A percentile compares a stretch with the other conserved stretches of the same genome.
Evolutionary conservation across 2,329 filamentous ascomycete species (phyloP).

Genomic region (Cladophialophora carrionii): DNA sequence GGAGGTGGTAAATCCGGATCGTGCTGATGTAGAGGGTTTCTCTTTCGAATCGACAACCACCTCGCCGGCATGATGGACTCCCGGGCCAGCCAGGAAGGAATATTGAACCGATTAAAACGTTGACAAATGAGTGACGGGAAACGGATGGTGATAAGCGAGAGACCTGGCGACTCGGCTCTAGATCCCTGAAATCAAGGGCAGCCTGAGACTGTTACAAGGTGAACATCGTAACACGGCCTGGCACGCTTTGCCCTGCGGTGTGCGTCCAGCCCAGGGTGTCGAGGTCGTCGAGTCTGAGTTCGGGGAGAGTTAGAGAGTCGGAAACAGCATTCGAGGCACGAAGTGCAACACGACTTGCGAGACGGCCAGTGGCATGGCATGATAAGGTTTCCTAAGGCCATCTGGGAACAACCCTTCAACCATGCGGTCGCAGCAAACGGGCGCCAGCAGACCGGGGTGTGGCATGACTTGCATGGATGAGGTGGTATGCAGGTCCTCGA

Average conservation of each 20-base stretch:
- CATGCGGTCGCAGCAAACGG: constrained; percentile 8
- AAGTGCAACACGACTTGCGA: constrained; percentile 27
- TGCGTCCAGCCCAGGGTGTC: neutral
- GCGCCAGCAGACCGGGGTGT: constrained; percentile 15
- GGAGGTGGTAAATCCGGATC: constrained; percentile 17
- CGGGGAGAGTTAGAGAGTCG: constrained; percentile 7
- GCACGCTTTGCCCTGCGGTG: constrained; percentile 11
- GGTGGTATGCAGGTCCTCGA: constrained; percentile 10
- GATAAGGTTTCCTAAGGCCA: constrained; percentile 5
- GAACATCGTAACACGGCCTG: constrained; percentile 26
- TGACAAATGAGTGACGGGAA: constrained; percentile 31
- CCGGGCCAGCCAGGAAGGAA: constrained; percentile 26
- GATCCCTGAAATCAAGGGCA: constrained; percentile 17
- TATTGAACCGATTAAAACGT: constrained; percentile 19
- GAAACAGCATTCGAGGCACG: constrained; percentile 25
- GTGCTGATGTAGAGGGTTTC: constrained; percentile 24
- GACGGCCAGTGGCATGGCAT: constrained; percentile 11
- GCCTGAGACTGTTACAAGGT: constrained; percentile 30
- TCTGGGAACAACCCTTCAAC: constrained; percentile 3
- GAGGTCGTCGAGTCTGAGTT: constrained; percentile 10
- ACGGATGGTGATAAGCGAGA: constrained; percentile 23
- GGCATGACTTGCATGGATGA: constrained; percentile 34
- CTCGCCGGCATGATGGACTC: constrained; percentile 27
- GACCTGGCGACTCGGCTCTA: constrained; percentile 11
- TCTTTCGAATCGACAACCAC: constrained; percentile 31